Evolutionary conservation across 2,329 filamentous ascomycete genomes (phyloP).

Genomic region (Diplocarpon mali): DNA sequence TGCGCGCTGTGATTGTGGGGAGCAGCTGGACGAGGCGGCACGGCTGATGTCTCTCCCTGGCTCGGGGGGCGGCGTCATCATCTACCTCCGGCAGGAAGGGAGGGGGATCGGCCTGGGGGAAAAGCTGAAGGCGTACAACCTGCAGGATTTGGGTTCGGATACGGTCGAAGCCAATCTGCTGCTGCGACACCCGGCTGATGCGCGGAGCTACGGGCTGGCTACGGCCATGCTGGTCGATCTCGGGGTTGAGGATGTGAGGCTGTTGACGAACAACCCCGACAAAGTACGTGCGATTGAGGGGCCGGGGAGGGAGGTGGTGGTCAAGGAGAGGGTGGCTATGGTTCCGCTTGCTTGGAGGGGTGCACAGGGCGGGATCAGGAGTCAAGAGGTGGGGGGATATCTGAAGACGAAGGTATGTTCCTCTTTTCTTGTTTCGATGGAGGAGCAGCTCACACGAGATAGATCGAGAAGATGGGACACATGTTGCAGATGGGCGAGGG

Average conservation of each 20-base stretch:
- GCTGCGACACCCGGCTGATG: slow-evolving; percentile 85
- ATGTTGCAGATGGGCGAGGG: slow-evolving; percentile 47
- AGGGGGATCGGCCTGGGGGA: slow-evolving; percentile 89
- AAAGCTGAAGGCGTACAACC: slow-evolving; percentile 95
- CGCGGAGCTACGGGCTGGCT: slow-evolving; percentile 87
- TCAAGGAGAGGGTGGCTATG: slow-evolving; percentile 89
- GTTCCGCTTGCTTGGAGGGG: slow-evolving; percentile 81
- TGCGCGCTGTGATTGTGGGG: slow-evolving; percentile 91
- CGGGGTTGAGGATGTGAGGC: slow-evolving; percentile 63
- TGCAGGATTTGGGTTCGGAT: slow-evolving; percentile 94
- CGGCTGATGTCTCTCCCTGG: slow-evolving; percentile 73
- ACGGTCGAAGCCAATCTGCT: slow-evolving; percentile 93
- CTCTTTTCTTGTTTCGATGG: too few relatives aligned
- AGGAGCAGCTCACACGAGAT: not conserved
- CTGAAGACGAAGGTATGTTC: slow-evolving; percentile 76
- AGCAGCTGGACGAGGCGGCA: slow-evolving; percentile 93
- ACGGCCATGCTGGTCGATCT: slow-evolving; percentile 89
- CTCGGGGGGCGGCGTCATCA: slow-evolving; percentile 72
- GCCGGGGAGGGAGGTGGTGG: slow-evolving; percentile 74
- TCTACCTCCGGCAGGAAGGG: slow-evolving; percentile 92
- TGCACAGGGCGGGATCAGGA: slow-evolving; percentile 63
- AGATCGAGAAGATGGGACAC: slow-evolving; percentile 86
- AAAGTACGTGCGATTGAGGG: slow-evolving; percentile 94
- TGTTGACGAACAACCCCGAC: slow-evolving; percentile 95
- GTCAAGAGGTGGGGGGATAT: slow-evolving; percentile 87